Evolutionary conservation across 805 yeast species (phyloP).

Genomic region (Candida succiphila): DNA sequence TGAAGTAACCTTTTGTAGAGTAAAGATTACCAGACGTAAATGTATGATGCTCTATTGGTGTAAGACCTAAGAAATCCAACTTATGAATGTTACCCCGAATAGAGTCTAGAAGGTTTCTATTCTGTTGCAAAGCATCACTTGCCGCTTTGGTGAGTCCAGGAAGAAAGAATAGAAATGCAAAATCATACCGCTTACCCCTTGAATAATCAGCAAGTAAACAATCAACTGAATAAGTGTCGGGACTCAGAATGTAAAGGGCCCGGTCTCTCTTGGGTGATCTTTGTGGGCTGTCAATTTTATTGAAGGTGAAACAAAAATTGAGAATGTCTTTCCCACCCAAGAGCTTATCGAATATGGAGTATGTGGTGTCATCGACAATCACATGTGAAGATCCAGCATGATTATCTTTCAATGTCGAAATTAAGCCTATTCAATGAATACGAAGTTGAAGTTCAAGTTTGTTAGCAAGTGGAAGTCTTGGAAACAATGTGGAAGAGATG

Average conservation of each 20-base stretch:
- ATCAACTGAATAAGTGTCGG: conserved; percentile 52
- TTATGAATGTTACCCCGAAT: conserved; percentile 7
- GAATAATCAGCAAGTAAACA: conserved; percentile 73
- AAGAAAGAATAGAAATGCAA: conserved; percentile 63
- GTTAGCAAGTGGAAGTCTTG: background rate
- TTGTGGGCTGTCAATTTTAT: conserved; percentile 17
- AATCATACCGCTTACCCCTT: conserved; percentile 61
- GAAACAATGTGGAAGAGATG: no score
- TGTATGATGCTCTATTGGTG: conserved; percentile 61
- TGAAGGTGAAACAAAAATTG: conserved; percentile 20
- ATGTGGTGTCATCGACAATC: conserved; percentile 19
- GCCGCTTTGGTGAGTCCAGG: conserved; percentile 36
- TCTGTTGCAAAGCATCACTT: conserved; percentile 6
- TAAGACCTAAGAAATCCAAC: conserved; percentile 35
- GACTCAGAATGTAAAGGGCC: conserved; percentile 73
- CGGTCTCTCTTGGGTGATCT: conserved; percentile 30
- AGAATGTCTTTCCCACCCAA: conserved; percentile 15
- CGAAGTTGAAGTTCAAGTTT: background rate
- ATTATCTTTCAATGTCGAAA: conserved; percentile 8
- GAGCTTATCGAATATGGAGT: conserved; percentile 14
- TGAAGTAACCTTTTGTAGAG: conserved; percentile 68
- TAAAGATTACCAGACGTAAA: conserved; percentile 55
- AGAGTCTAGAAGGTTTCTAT: conserved; percentile 11
- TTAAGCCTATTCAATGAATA: background rate
- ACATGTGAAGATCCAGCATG: conserved; percentile 18